Base-by-base conservation (phyloP, 1,284 basidiomycete species). In the Sanghuangporus baumii region DNA sequence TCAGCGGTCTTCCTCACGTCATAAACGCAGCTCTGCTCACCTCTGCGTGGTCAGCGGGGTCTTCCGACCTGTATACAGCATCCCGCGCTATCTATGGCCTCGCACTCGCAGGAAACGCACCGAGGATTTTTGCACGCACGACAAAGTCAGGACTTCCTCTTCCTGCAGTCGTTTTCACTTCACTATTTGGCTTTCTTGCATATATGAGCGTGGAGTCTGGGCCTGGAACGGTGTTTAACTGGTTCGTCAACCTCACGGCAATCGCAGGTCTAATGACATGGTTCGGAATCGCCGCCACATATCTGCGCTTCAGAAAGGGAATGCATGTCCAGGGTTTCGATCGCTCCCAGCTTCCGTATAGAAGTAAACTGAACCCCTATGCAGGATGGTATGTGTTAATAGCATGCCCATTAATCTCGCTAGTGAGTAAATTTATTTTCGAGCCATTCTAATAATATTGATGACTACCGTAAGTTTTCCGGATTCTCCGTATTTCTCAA, bases 11-110 rank as follows among this genome's bases (percentile, higher is more conserved):
- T 1, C 91, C 91, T 2, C 83, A 82, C 58, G 84, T 94, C 67
- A 93, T 95, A 75, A 96, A 96, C 73, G 93, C 94, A 6, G 87
- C 85, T 71, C 81, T 96, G 34, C 75, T 96, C 61, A 90, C 88
- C 31, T 91, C 91, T 1, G 94, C 94, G 1, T 91, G 90, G 83
- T 94, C 91, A 6, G 92, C 94, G 4, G 92, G 89, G 2, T 90
- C 87, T 46, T 90, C 88, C 67, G 88, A 94, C 69, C 72, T 96
- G 59, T 96, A 93, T 74, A 88, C 87, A 1, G 86, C 86, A 60
- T 92, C 89, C 18, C 85, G 93, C 57, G 89, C 89, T 1, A 78
- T 95, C 14, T 94, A 95, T 72, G 89, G 90, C 43, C 78, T 97
- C 62, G 86, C 94, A 14, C 73, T 82, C 5, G 78, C 85, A 20